Evolutionary conservation across 1,139 yeast genomes (phyloP), one percentile per base, ranked within the genome.

Genomic region (Hansenula lynferdii): DNA sequence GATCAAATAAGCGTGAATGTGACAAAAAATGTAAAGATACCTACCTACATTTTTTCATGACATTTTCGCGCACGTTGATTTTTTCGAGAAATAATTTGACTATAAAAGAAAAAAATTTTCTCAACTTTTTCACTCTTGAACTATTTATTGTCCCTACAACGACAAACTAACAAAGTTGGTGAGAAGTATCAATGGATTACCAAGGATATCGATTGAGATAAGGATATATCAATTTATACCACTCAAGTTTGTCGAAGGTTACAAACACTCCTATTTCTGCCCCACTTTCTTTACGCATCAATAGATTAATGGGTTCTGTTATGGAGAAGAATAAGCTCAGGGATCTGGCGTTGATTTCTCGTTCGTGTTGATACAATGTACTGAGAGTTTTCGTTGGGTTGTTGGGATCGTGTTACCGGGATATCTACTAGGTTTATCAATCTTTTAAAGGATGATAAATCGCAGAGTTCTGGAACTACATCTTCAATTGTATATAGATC

Each of bases 211-310:
- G 15, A 6, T 15, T 29, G 21, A 23, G 23, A 31, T 31, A 31
- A 31, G 34, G 28, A 31, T 31, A 31, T 23, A 12, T 31, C 24
- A 8, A 23, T 18, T 17, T 17, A n/a, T 11, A 17, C n/a, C n/a
- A n/a, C n/a, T n/a, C n/a, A n/a, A n/a, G 26, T 23, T 23, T 20
- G 6, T 20, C 22, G 5, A 5, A n/a, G 6, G 12, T 21, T 28
- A 12, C 15, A 21, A 15, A 28, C 52, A 62, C 85, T 78, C 85
- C 85, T 70, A 70, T 72, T 79, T 79, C 86, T 79, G 86, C 85
- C 84, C 70, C 82, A 69, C 56, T 50, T 69, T 74, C 78, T 68
- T 61, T 53, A 41, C 53, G 44, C 57, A 53, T 50, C 73, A 56
- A 63, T 76, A 67, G 80, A 67, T 62, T 65, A 44, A 54, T 67